Evolutionary conservation across 2,329 filamentous ascomycete species (phyloP), one percentile per base, ranked within the genome.

Genomic region (Rasamsonia emersonii): DNA sequence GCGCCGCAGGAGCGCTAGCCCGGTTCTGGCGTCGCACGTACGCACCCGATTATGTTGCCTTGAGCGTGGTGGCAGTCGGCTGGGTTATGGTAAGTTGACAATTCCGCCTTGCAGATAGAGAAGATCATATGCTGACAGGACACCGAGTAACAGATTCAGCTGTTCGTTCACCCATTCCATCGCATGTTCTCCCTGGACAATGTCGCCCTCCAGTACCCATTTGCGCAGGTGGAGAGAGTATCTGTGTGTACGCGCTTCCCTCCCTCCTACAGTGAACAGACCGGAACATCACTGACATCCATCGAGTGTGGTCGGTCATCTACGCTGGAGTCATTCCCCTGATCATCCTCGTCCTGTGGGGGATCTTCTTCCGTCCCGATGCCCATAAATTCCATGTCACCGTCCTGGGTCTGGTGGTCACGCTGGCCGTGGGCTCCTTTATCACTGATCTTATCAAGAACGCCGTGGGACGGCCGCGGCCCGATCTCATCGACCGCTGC

Each of bases 401-500:
- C 0, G 65, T 93, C 32, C 75, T 98, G 1, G 83, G 86, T 14
- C 77, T 95, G 38, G 65, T 79, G 30, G 85, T 89, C 48, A 75
- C 79, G 42, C 60, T 96, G 16, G 68, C 86, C 45, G 69, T 94
- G 30, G 81, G 85, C 0, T 73, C 77, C 4, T 82, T 95, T 56
- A 67, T 96, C 25, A 96, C 91, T 26, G 88, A 96, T 54, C 65
- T 89, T 17, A 71, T 96, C 52, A 98, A 98, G 61, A 94, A 93
- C 53, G 73, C 82, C 7, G 82, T 89, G 16, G 85, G 85, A 6
- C 67, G 85, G 8, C 85, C 86, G 18, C 75, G 89, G 5, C 89
- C 89, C 3, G 89, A 96, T 58, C 65, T 95, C 20, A 75, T 96
- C 24, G 77, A 81, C n/a, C 78, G 91, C 21, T 98, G 91, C 61